Evolutionary conservation across 2,329 filamentous ascomycete species (phyloP), one percentile per base, ranked within the genome.

Genomic region (Fusarium begoniae): DNA sequence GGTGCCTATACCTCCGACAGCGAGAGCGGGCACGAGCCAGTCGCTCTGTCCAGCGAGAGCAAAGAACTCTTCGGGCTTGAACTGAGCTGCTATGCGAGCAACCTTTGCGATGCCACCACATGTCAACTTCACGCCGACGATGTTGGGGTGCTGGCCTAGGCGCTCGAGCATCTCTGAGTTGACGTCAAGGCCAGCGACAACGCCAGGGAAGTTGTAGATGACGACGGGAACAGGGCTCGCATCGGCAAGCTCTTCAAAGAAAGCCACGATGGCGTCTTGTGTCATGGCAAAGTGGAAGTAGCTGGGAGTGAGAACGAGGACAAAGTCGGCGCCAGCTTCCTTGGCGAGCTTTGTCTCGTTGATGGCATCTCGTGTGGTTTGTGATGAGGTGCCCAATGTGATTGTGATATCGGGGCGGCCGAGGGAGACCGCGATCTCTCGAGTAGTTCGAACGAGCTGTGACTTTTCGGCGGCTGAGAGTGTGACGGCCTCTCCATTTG

Each of bases 21-120:
- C 84, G 61, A 92, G 78, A 1, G 88, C 89, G 8, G 89, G 90
- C 43, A 92, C 83, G 30, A 94, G 81, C 83, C 93, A 95, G 77
- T 95, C 93, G 11, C 89, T 90, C 83, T 94, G 92, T 0, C 93
- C 93, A 4, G 91, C 92, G 75, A 90, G 93, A 0, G 91, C 88
- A 5, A 48, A 88, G 26, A 95, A 95, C 17, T 86, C 80, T 5
- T 88, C 84, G 0, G 87, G 81, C 0, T 86, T 80, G 66, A 92
- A 82, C 69, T 84, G 80, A 22, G 84, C 85, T 12, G 82, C 79
- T 8, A 94, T 86, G 14, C 92, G 86, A 8, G 90, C 89, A 55
- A 94, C 87, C 82, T 94, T 94, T 66, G 90, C 92, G 38, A 93
- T 92, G 74, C 90, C 91, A n/a, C 91, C 92, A 78, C 92, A 94